Percentiles rank a stretch among this genome's conserved stretches.
Conservation (phyloP, 129 eudicot genomes). For the Ambrosia artemisiifolia region DNA sequence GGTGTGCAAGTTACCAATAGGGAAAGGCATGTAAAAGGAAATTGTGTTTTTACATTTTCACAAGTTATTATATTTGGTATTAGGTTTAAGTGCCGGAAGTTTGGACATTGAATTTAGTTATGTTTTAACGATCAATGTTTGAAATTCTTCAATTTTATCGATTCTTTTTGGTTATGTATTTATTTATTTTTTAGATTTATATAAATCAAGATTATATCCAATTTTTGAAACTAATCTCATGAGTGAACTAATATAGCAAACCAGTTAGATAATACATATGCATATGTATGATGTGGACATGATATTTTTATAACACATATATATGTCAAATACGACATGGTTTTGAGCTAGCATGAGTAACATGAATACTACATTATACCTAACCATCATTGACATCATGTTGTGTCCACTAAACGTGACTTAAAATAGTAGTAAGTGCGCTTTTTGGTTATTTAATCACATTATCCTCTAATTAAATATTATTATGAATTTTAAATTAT, state of each 20-base stretch:
- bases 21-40: background rate
- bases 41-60: background rate
- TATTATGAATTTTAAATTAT: background rate
- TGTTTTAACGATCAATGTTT: too few species aligned
- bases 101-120: too few species aligned
- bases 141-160: too few species aligned
- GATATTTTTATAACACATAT: background rate
- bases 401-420: conserved; percentile 35
- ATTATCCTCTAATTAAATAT: conserved; percentile 20
- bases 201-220: too few species aligned
- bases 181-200: too few species aligned
- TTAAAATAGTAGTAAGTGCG: conserved; percentile 22
- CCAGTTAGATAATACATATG: too few species aligned
- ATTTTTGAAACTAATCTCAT: too few species aligned
- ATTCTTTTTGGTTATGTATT: too few species aligned
- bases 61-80: background rate
- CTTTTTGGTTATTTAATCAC: conserved; percentile 19
- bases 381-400: conserved; percentile 22
- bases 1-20: background rate
- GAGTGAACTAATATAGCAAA: too few species aligned
- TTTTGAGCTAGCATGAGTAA: background rate
- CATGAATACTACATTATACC: conserved; percentile 16
- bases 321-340: background rate
- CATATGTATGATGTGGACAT: background rate
- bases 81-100: too few species aligned